Conservation (phyloP, 1,284 basidiomycete genomes). For the Cryptococcus hybrid region DNA sequence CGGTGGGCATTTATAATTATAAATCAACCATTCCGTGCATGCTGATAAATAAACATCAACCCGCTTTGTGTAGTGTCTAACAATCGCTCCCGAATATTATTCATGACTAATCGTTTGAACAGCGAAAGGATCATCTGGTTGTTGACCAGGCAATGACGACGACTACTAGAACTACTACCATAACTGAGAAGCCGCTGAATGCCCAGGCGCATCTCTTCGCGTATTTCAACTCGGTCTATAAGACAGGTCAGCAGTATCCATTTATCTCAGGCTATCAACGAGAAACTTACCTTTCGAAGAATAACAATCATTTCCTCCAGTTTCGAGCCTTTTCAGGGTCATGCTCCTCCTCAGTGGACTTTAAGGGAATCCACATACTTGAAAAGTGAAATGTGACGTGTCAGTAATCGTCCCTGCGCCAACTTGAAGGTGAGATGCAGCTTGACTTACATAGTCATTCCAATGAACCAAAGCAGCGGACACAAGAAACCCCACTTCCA, state of each 20-base stretch:
- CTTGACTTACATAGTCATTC: conserved; percentile 36
- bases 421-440: background rate
- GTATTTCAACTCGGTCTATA: conserved; percentile 44
- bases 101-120: too few relatives aligned
- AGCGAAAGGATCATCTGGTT: background rate
- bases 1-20: too few relatives aligned
- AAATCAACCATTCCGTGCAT: too few relatives aligned
- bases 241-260: background rate
- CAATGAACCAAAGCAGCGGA: conserved; percentile 42
- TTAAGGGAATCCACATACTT: conserved; percentile 35
- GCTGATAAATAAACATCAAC: too few relatives aligned
- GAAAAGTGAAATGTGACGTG: background rate
- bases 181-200: conserved; percentile 16
- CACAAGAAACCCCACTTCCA: conserved; percentile 44
- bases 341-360: conserved; percentile 25
- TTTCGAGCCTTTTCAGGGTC: conserved; percentile 34
- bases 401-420: background rate
- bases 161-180: conserved; percentile 16
- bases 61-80: too few relatives aligned
- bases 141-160: conserved; percentile 9
- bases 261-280: too few relatives aligned
- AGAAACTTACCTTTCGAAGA: too few relatives aligned
- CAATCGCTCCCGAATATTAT: too few relatives aligned
- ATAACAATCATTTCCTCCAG: too few relatives aligned
- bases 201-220: conserved; percentile 36